These are phyloP conservation scores for Annona squamosa DNA, from an alignment of 164 flowering plant species.

Conservation along the genomic window DNA sequence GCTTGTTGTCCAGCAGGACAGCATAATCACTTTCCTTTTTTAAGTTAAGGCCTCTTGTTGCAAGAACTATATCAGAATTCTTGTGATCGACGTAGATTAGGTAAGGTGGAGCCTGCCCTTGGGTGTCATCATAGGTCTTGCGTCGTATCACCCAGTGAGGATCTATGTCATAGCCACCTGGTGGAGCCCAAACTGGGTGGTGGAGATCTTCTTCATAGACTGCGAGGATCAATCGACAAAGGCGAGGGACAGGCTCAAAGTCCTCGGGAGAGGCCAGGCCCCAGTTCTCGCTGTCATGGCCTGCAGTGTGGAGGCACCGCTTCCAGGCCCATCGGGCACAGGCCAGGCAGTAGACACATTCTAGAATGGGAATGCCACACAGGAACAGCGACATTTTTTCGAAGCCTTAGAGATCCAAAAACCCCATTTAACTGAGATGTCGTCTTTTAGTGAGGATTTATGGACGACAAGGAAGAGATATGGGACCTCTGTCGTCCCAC, in stretches of 20 bases:
- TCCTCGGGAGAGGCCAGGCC: slow-evolving; percentile 67
- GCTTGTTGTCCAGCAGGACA: slow-evolving; percentile 66
- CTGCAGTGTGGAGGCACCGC: slow-evolving; percentile 51
- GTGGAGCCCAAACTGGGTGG: slow-evolving; percentile 74
- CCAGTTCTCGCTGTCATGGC: slow-evolving; percentile 84
- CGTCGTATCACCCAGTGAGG: slow-evolving; percentile 54
- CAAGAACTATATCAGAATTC: slow-evolving; percentile 59
- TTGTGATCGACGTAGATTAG: slow-evolving; percentile 71
- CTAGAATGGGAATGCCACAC: slow-evolving; percentile 55
- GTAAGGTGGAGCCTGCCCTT: slow-evolving; percentile 71
- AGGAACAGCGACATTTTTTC: slow-evolving; percentile 36
- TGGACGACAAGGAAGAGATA: background rate
- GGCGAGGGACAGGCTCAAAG: slow-evolving; percentile 83
- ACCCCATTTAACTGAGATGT: slow-evolving; percentile 5
- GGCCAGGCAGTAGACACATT: slow-evolving; percentile 55
- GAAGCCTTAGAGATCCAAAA: slow-evolving; percentile 16
- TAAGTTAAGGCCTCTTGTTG: slow-evolving; percentile 71
- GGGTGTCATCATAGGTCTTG: slow-evolving; percentile 53
- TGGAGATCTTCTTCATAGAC: slow-evolving; percentile 83
- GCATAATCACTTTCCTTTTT: slow-evolving; percentile 77
- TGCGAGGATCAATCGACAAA: slow-evolving; percentile 66
- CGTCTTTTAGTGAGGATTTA: background rate
- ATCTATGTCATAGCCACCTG: slow-evolving; percentile 75
- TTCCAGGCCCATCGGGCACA: slow-evolving; percentile 74
- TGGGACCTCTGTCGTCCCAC: background rate